Base-by-base conservation (phyloP, 495 filamentous ascomycete genomes). In the Penicillium pulvis region DNA sequence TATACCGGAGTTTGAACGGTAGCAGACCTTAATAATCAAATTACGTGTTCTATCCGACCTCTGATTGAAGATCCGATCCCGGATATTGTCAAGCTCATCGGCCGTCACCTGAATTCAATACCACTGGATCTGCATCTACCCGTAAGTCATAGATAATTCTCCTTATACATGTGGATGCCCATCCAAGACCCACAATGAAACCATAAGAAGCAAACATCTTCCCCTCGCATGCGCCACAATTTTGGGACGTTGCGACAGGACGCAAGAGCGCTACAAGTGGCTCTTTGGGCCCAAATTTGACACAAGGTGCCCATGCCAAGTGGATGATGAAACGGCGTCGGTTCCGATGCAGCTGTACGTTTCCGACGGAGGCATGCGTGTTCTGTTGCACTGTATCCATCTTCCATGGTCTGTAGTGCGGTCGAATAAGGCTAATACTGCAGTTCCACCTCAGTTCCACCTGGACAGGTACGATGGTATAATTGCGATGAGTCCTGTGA, bases 301-400 rank as follows among this genome's bases (percentile, higher is more conserved):
- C 23, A 17, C n/a, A 5, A 46, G 26, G 10, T 59, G 49, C 46
- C 59, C 58, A 58, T 39, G 58, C 56, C 35, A 33, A 59, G 52
- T 56, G 51, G 57, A 65, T 70, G 57, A 65, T 70, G 64, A 70
- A 70, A 70, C 64, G 45, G 49, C 59, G 50, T 61, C 48, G 62
- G 62, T 46, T 53, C 60, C 61, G 57, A 61, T 49, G 45, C 45
- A 52, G 50, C 58, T 67, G 67, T 57, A 31, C 50, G 14, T 65
- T 63, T 55, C 67, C 67, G 61, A 65, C 67, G 62, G 61, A 46
- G 57, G 49, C 45, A 48, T 62, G 52, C 61, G 55, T 60, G 64
- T 65, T 65, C 55, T 65, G 62, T 65, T 55, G 63, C 64, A 64
- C 62, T 17, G 36, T 61, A 59, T 53, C 50, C 45, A 55, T 39